Evolutionary conservation across 225 moss, liverwort and hornwort genomes (phyloP).

Genomic region (Neckera pumila): DNA sequence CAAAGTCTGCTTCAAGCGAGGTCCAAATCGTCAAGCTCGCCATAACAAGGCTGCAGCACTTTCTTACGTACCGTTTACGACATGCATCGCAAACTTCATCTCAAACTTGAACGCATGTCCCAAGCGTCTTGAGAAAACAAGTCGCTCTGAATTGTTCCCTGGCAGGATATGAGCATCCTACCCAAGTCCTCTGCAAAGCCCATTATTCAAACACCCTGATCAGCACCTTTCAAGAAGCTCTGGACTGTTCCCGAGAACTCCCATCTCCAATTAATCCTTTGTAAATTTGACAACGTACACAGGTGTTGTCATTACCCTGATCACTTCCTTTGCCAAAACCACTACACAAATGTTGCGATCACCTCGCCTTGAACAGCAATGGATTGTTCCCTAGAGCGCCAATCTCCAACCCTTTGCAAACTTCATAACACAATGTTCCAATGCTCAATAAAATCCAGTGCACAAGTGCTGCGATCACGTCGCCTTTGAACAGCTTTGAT

Average conservation of each 20-base stretch:
- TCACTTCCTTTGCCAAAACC: not conserved
- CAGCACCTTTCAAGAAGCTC: not conserved
- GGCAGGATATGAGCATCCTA: not conserved
- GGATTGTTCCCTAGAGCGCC: not conserved
- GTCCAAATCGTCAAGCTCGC: slow-evolving; percentile 67
- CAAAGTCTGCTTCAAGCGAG: slow-evolving; percentile 32
- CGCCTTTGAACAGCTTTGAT: not conserved
- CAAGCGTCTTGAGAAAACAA: not conserved
- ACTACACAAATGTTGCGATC: not conserved
- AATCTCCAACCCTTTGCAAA: not conserved
- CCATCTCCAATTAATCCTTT: not conserved
- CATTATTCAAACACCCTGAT: not conserved
- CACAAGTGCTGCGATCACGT: not conserved
- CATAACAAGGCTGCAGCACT: slow-evolving; percentile 57
- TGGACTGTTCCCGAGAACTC: not conserved
- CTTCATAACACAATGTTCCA: not conserved
- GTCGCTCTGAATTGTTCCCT: not conserved
- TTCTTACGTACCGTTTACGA: not conserved
- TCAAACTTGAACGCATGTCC: slow-evolving; percentile 65
- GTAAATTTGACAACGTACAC: not conserved
- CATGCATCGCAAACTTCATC: slow-evolving; percentile 41
- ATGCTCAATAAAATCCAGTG: not conserved
- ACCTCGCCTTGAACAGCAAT: not conserved
- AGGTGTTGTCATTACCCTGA: not conserved
- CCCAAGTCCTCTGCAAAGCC: not conserved